Percentiles rank a stretch among this genome's conserved stretches.
phyloP scores from a whole-genome alignment of 2,329 filamentous ascomycete species.

The Shiraia sp. region DNA sequence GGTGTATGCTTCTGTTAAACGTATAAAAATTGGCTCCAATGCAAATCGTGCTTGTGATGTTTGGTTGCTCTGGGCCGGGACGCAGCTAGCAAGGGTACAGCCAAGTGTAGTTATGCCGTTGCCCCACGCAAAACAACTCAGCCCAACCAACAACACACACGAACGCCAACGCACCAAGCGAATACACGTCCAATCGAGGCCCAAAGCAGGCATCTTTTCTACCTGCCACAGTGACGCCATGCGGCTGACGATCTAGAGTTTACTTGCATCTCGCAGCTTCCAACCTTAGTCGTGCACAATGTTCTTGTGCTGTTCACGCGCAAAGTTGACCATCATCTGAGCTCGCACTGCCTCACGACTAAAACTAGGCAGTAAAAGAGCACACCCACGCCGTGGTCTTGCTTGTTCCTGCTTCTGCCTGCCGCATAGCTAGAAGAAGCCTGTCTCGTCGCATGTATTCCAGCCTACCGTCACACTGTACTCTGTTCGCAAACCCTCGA shows the following conservation, averaged over 20 bases:
- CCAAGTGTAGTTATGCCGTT: conserved; percentile 12
- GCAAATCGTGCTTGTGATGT: not conserved
- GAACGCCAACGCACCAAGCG: conserved; percentile 20
- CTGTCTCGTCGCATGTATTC: not conserved
- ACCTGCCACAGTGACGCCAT: conserved; percentile 22
- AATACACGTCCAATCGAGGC: conserved; percentile 18
- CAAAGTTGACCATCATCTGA: conserved; percentile 35
- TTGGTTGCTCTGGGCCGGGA: conserved; percentile 4
- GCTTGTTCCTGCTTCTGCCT: conserved; percentile 26
- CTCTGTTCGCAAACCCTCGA: conserved; percentile 5
- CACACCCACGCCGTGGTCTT: conserved; percentile 7
- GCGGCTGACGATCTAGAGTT: conserved; percentile 21
- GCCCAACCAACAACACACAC: conserved; percentile 23
- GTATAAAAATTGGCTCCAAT: too few relatives aligned
- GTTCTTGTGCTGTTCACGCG: conserved; percentile 29
- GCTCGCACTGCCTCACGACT: conserved; percentile 34
- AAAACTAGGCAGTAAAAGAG: conserved; percentile 19
- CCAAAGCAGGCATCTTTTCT: conserved; percentile 8
- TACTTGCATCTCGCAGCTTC: conserved; percentile 10
- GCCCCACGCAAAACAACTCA: conserved; percentile 20
- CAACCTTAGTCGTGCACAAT: conserved; percentile 21
- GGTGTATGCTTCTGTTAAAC: too few relatives aligned
- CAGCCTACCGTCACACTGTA: not conserved
- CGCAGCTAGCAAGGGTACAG: conserved; percentile 9
- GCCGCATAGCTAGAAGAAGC: not conserved